phyloP scores from a whole-genome alignment of 2,329 filamentous ascomycete genomes.

The Harringtonia aguacate region DNA sequence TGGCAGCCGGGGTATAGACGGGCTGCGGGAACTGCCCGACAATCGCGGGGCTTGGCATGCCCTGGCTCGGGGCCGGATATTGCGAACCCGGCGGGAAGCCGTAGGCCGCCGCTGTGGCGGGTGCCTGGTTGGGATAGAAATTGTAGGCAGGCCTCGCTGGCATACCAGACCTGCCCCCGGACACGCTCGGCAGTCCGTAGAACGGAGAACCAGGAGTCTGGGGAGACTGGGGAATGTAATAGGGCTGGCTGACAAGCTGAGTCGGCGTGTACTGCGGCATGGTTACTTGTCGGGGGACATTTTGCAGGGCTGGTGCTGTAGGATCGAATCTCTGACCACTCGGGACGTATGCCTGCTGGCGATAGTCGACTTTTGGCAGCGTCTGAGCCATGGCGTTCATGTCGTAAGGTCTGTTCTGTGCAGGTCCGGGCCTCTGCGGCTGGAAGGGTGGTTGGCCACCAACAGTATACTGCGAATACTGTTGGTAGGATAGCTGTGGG shows the following conservation, averaged over 20 bases:
- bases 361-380: slow-evolving; percentile 3
- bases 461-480: neutral
- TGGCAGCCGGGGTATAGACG: too few species aligned
- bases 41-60: neutral
- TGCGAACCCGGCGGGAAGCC: neutral
- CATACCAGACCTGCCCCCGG: neutral
- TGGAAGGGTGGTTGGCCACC: neutral
- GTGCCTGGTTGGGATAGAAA: neutral
- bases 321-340: neutral
- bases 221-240: neutral
- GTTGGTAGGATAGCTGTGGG: neutral
- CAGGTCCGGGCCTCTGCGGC: neutral
- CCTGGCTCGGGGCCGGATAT: neutral
- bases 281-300: neutral
- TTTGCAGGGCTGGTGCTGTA: neutral
- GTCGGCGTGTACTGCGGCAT: neutral
- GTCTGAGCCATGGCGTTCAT: slow-evolving; percentile 3
- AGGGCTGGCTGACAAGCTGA: neutral
- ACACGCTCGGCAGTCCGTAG: neutral
- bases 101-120: neutral
- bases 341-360: slow-evolving; percentile 1
- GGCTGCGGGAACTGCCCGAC: neutral
- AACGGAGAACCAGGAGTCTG: neutral
- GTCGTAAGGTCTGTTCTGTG: neutral
- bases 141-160: neutral